Evolutionary conservation across 164 flowering plant species (phyloP).

Genomic region (Magnolia sinica): DNA sequence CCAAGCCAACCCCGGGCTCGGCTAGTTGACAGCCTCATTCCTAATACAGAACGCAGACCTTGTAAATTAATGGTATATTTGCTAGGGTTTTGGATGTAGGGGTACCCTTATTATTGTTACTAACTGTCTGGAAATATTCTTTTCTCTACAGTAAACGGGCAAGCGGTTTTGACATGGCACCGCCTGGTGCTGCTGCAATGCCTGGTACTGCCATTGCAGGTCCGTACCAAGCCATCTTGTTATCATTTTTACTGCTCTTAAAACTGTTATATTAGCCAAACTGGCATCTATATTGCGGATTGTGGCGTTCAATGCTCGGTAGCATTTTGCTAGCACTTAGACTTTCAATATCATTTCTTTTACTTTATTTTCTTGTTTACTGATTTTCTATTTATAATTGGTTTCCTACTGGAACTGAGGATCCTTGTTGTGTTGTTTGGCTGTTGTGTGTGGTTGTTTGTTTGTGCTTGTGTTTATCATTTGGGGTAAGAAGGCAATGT

Average conservation of each 20-base stretch:
- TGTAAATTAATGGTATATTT: neutral
- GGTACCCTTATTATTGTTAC: conserved; percentile 3
- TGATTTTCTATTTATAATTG: conserved; percentile 20
- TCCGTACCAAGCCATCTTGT: conserved; percentile 14
- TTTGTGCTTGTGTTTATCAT: conserved; percentile 51
- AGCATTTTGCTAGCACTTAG: conserved; percentile 1
- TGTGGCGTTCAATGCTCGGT: neutral
- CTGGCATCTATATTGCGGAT: neutral
- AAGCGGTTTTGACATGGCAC: conserved; percentile 89
- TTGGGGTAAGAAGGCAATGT: conserved; percentile 76
- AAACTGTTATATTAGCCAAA: neutral
- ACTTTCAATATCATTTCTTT: neutral
- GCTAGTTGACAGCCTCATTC: neutral
- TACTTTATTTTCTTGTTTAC: conserved; percentile 11
- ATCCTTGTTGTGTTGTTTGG: conserved; percentile 66
- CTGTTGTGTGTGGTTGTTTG: conserved; percentile 70
- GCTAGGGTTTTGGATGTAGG: neutral
- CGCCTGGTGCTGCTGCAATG: conserved; percentile 41
- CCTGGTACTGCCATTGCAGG: conserved; percentile 49
- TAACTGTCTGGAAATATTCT: conserved; percentile 2
- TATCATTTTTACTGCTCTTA: neutral
- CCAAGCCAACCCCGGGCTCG: neutral
- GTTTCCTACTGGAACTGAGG: conserved; percentile 53
- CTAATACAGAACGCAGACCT: neutral
- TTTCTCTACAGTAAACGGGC: conserved; percentile 55